Percentiles rank a stretch among this genome's conserved stretches.
Evolutionary conservation across 2,329 filamentous ascomycete genomes (phyloP).

Genomic region (Venturia oleaginea): DNA sequence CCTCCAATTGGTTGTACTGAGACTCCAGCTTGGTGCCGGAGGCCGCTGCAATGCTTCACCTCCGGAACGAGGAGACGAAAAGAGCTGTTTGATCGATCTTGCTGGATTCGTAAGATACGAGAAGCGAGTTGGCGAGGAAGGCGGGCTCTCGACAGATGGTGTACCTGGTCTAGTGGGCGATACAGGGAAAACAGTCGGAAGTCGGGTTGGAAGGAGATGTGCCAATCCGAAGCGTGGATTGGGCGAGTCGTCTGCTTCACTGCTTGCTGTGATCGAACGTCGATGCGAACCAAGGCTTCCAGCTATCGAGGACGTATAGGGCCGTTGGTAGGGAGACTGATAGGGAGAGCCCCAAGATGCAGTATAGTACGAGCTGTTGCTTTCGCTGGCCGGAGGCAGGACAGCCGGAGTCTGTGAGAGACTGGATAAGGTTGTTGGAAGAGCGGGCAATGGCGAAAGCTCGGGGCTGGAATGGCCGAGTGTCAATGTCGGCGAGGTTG

Average conservation of each 20-base stretch:
- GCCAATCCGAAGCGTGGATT: conserved; percentile 30
- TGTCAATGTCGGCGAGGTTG: conserved; percentile 31
- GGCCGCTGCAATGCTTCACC: not conserved
- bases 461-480: conserved; percentile 34
- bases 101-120: conserved; percentile 10
- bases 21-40: not conserved
- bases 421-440: conserved; percentile 25
- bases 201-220: conserved; percentile 25
- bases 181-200: conserved; percentile 14
- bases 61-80: not conserved
- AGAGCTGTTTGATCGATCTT: conserved; percentile 6
- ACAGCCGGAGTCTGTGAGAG: conserved; percentile 28
- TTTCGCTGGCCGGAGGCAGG: conserved; percentile 26
- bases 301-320: conserved; percentile 37
- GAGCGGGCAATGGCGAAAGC: conserved; percentile 28
- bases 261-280: conserved; percentile 22
- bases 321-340: conserved; percentile 73
- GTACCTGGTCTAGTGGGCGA: conserved; percentile 16
- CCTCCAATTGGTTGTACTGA: conserved; percentile 3
- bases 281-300: conserved; percentile 15
- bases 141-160: conserved; percentile 11
- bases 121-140: not conserved
- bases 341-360: conserved; percentile 92
- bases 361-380: conserved; percentile 53
- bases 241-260: conserved; percentile 29